These are phyloP conservation scores for Mycena chlorophos DNA, from an alignment of 768 basidiomycete species.

Conservation along the genomic window DNA sequence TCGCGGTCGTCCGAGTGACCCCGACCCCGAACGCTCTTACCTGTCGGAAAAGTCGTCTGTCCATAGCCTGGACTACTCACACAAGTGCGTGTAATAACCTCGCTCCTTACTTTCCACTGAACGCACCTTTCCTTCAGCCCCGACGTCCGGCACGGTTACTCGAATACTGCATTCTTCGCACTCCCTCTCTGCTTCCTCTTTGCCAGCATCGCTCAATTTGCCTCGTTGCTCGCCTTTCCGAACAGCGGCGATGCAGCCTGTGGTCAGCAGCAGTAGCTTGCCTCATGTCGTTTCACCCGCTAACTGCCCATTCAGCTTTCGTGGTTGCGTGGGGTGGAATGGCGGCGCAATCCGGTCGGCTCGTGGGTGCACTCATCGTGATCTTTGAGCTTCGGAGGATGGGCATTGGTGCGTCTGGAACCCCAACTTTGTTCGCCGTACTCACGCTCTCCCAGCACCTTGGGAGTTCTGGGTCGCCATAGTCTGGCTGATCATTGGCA, in stretches of 20 bases:
- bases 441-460: conserved; percentile 4
- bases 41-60: conserved; percentile 15
- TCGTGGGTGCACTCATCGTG: conserved; percentile 41
- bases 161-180: conserved; percentile 23
- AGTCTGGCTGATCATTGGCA: conserved; percentile 30
- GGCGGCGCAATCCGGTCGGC: conserved; percentile 36
- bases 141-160: conserved; percentile 18
- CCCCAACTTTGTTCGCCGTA: background rate
- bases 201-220: conserved; percentile 32
- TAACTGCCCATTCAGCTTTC: conserved; percentile 35
- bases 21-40: conserved; percentile 12
- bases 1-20: conserved; percentile 6
- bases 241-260: conserved; percentile 20
- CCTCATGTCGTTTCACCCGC: background rate
- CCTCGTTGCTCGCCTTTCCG: conserved; percentile 31
- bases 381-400: conserved; percentile 35
- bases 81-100: conserved; percentile 7
- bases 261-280: conserved; percentile 10
- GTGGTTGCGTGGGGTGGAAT: conserved; percentile 48
- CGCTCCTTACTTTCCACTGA: background rate
- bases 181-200: conserved; percentile 32
- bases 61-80: conserved; percentile 11
- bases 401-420: conserved; percentile 21
- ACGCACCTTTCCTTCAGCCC: background rate
- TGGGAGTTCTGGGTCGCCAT: conserved; percentile 36